These are phyloP conservation scores for Solanum ossicruentum DNA, from an alignment of 257 asterid species.

Conservation along the genomic window DNA sequence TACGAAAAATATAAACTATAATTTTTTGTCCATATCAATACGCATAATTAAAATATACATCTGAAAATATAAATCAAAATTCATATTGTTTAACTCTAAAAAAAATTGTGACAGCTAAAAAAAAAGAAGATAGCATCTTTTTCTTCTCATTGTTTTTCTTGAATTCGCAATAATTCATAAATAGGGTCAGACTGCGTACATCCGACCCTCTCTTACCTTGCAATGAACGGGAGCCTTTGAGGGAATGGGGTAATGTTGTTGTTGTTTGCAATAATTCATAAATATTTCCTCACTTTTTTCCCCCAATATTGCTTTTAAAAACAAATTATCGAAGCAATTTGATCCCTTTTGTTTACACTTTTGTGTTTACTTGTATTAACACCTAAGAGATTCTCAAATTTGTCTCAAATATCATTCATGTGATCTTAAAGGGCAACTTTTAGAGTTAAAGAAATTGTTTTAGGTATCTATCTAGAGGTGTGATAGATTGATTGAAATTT, in stretches of 20 bases:
- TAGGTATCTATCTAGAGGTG: background rate
- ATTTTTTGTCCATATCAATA: too few species aligned
- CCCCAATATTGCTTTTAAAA: background rate
- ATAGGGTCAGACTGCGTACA: too few species aligned
- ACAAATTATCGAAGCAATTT: background rate
- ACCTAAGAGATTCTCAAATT: background rate
- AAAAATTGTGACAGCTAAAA: too few species aligned
- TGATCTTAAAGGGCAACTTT: background rate
- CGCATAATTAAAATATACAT: too few species aligned
- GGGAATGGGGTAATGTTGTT: too few species aligned
- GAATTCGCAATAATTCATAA: background rate
- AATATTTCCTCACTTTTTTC: background rate
- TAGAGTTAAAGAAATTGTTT: background rate
- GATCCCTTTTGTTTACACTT: background rate
- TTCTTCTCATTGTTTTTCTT: background rate
- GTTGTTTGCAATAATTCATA: background rate
- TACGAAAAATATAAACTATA: too few species aligned
- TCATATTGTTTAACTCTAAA: too few species aligned
- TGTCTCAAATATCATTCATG: background rate
- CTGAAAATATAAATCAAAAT: too few species aligned
- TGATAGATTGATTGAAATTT: background rate
- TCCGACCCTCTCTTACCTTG: too few species aligned
- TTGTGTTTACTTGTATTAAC: background rate
- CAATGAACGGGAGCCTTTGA: too few species aligned
- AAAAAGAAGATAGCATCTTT: too few species aligned